phyloP scores from a whole-genome alignment of 176 grass and related monocot species.

The Zizania latifolia region DNA sequence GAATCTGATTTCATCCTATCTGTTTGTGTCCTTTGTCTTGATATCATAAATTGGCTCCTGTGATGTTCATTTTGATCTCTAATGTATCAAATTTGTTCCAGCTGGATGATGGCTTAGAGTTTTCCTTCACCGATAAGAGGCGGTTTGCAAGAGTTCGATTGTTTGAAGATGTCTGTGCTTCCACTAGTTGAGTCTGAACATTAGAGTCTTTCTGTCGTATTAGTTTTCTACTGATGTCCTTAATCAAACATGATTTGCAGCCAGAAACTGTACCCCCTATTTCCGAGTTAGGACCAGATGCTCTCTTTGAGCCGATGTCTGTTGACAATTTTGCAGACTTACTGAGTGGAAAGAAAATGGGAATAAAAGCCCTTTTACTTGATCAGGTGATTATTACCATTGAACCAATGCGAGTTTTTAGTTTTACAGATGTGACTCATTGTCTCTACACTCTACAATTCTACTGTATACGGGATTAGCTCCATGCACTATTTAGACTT shows the following conservation, averaged over 20 bases:
- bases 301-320: conserved; percentile 77
- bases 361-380: conserved; percentile 84
- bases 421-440: neutral
- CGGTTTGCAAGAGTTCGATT: conserved; percentile 86
- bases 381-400: conserved; percentile 60
- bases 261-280: conserved; percentile 79
- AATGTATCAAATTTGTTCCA: conserved; percentile 22
- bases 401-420: neutral
- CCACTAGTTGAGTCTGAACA: neutral
- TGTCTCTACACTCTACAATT: no score
- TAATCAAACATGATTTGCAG: conserved; percentile 37
- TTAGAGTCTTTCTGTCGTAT: neutral
- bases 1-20: neutral
- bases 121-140: conserved; percentile 97
- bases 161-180: conserved; percentile 60
- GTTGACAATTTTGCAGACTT: conserved; percentile 47
- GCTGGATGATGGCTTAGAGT: conserved; percentile 92
- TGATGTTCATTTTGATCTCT: neutral
- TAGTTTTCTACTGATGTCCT: conserved; percentile 1
- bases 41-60: neutral
- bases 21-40: neutral
- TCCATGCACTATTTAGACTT: neutral
- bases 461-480: neutral
- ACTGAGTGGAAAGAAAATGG: conserved; percentile 62
- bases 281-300: conserved; percentile 87